These are phyloP conservation scores for Alternaria hordeiaustralica DNA, from an alignment of 2,329 filamentous ascomycete species.

Conservation along the genomic window DNA sequence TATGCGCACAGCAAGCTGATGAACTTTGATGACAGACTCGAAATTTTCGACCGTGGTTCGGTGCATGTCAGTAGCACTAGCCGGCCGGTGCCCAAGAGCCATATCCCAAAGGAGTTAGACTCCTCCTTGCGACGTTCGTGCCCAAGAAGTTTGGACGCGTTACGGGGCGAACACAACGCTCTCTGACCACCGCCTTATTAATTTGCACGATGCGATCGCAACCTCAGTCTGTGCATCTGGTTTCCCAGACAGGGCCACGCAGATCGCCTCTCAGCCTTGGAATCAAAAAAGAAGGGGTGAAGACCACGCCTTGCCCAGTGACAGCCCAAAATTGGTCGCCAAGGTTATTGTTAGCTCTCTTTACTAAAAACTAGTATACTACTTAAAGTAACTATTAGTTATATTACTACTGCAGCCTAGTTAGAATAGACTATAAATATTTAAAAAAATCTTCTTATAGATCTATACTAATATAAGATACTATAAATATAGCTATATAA, in stretches of 20 bases:
- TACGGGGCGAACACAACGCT: conserved; percentile 1
- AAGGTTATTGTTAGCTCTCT: too few relatives aligned
- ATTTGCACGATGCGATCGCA: neutral
- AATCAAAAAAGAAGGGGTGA: neutral
- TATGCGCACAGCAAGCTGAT: neutral
- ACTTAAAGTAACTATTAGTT: too few relatives aligned
- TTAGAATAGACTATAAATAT: too few relatives aligned
- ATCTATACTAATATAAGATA: too few relatives aligned
- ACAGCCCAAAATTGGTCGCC: neutral
- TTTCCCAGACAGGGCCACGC: neutral
- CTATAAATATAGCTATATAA: too few relatives aligned
- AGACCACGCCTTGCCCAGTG: neutral
- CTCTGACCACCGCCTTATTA: neutral
- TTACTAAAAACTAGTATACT: too few relatives aligned
- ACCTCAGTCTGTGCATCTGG: neutral
- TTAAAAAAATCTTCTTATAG: too few relatives aligned
- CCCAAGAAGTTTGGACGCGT: neutral
- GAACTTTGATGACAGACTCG: neutral
- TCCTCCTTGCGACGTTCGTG: neutral
- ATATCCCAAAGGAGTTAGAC: neutral
- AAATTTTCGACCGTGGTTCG: conserved; percentile 6
- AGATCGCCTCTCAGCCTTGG: neutral
- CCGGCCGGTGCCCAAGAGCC: neutral
- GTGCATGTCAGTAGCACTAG: conserved; percentile 2
- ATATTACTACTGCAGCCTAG: too few relatives aligned